Base-by-base conservation (phyloP, 768 basidiomycete species). In the Botryobasidium botryosum region DNA sequence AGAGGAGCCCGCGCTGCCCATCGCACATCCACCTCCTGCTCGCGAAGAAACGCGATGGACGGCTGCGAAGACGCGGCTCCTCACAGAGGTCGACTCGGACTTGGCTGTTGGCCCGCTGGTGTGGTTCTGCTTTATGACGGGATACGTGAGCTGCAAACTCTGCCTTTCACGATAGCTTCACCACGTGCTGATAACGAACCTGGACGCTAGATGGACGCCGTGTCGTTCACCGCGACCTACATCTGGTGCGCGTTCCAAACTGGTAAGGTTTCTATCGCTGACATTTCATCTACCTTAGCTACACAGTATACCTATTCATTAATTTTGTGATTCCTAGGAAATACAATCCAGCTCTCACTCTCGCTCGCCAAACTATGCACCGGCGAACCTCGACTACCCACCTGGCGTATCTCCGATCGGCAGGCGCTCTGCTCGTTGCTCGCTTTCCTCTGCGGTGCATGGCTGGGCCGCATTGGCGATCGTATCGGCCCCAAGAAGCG, bases 21-120 rank as follows among this genome's bases (percentile, higher is more conserved):
- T n/a, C n/a, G n/a, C n/a, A n/a, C n/a, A n/a, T n/a, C n/a, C n/a
- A n/a, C n/a, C n/a, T n/a, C n/a, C n/a, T n/a, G n/a, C n/a, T n/a
- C n/a, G n/a, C n/a, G n/a, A n/a, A n/a, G n/a, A n/a, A n/a, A n/a
- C n/a, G n/a, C n/a, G n/a, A n/a, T n/a, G n/a, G n/a, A n/a, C n/a
- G n/a, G n/a, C n/a, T n/a, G n/a, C n/a, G n/a, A n/a, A n/a, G n/a
- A n/a, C n/a, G n/a, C n/a, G n/a, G n/a, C 58, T 85, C 80, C 57
- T 96, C 92, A 33, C 90, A 94, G 52, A 96, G 77, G 62, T 96
- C 92, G 54, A 97, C 77, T 91, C 96, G 96, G 82, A 42, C 24
- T 13, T 24, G 26, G 20, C 28, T 21, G 8, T 13, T 13, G 24
- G 10, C 12, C 23, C 26, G 15, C 40, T 42, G 8, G 15, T 21